These are phyloP conservation scores for Cadophora gregata DNA, from an alignment of 2,329 filamentous ascomycete genomes.

Conservation along the genomic window DNA sequence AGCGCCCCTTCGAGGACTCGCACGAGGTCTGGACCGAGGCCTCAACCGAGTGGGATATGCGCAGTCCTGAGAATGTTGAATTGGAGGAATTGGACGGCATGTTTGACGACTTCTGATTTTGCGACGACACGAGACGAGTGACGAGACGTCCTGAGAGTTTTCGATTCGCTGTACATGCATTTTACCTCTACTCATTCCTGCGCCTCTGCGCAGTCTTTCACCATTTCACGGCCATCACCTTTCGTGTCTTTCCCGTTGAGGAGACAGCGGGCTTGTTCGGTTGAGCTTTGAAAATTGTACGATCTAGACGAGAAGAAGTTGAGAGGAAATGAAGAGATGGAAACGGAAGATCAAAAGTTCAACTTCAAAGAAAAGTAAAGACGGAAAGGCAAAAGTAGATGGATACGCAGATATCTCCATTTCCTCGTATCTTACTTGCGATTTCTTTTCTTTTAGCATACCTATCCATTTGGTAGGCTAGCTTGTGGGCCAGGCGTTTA, in stretches of 20 bases:
- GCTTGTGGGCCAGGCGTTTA: conserved; percentile 17
- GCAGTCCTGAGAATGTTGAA: conserved; percentile 86
- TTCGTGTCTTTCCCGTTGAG: conserved; percentile 12
- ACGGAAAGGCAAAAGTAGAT: conserved; percentile 17
- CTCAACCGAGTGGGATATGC: conserved; percentile 64
- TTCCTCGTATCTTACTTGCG: background rate
- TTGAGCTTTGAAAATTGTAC: conserved; percentile 18
- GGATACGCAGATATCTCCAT: background rate
- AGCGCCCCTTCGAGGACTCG: conserved; percentile 53
- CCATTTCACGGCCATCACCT: conserved; percentile 15
- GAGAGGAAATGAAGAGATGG: conserved; percentile 7
- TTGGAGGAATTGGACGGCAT: conserved; percentile 92
- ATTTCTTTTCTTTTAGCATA: background rate
- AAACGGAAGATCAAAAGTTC: conserved; percentile 27
- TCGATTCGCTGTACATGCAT: conserved; percentile 27
- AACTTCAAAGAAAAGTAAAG: conserved; percentile 14
- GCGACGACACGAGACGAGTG: conserved; percentile 3
- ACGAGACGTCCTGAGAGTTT: conserved; percentile 12
- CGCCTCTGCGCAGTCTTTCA: conserved; percentile 1
- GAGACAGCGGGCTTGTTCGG: conserved; percentile 3
- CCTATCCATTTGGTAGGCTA: background rate
- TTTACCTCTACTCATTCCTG: conserved; percentile 22
- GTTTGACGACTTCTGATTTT: conserved; percentile 65
- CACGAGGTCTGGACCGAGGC: conserved; percentile 45
- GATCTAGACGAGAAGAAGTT: conserved; percentile 13